phyloP scores from a whole-genome alignment of 345 rosid species.

The Eucalyptus caleyi region DNA sequence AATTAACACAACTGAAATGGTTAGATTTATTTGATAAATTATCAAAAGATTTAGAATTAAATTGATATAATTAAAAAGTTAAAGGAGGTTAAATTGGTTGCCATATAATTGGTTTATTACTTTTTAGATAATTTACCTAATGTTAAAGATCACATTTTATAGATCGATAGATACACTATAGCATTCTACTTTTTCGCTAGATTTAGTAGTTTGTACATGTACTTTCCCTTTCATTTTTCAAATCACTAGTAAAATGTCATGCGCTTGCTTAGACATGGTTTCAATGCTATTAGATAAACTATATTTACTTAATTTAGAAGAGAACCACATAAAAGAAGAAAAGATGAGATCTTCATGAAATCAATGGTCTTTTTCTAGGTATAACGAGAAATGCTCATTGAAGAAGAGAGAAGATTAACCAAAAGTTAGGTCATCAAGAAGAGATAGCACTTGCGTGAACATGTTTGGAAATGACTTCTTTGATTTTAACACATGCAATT shows the following conservation, averaged over 20 bases:
- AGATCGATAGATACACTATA: too few species aligned
- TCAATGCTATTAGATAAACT: background rate
- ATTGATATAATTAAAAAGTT: background rate
- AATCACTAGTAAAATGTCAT: background rate
- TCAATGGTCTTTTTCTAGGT: background rate
- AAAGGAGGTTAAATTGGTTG: background rate
- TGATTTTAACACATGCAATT: background rate
- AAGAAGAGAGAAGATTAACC: background rate
- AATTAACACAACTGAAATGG: rapidly evolving
- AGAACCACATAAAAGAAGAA: background rate
- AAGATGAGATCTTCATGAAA: background rate
- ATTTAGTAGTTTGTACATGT: background rate
- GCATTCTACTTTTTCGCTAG: background rate
- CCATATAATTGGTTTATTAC: background rate
- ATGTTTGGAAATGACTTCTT: background rate
- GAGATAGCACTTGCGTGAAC: background rate
- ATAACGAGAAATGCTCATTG: background rate
- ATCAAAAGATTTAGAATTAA: background rate
- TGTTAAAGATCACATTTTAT: background rate
- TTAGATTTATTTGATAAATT: too few species aligned
- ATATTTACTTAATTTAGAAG: background rate
- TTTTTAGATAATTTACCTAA: background rate
- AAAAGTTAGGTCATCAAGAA: background rate
- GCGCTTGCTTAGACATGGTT: too few species aligned
- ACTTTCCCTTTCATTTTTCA: background rate